Percentiles rank a stretch among this genome's conserved stretches.
These are phyloP conservation scores for Astrothelium subdiscretum DNA, from an alignment of 495 filamentous ascomycete genomes.

Conservation along the genomic window DNA sequence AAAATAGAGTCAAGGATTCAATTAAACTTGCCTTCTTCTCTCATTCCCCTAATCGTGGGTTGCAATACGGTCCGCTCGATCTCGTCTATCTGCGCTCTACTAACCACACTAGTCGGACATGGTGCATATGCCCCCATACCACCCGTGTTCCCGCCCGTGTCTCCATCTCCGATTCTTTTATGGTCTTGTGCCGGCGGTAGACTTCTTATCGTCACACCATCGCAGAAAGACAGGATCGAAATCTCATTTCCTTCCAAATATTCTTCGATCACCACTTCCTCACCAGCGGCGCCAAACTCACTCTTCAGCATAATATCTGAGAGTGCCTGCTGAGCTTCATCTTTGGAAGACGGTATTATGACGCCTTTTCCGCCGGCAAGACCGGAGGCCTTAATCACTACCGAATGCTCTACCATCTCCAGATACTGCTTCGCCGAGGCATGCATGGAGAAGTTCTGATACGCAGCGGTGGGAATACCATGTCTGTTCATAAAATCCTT, in stretches of 20 bases:
- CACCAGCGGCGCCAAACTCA: constrained; percentile 76
- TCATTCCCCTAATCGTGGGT: constrained; percentile 85
- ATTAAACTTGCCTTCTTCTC: constrained; percentile 45
- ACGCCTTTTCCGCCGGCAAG: constrained; percentile 89
- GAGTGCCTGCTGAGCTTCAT: constrained; percentile 71
- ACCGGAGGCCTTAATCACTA: constrained; percentile 84
- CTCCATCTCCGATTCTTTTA: constrained; percentile 85
- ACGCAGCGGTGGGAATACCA: constrained; percentile 80
- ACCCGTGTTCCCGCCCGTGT: constrained; percentile 87
- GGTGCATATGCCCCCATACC: constrained; percentile 98
- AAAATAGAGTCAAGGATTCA: not conserved
- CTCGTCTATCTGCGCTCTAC: constrained; percentile 58
- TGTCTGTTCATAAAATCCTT: constrained; percentile 97
- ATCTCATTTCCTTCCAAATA: constrained; percentile 86
- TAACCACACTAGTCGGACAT: constrained; percentile 57
- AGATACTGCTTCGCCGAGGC: constrained; percentile 65
- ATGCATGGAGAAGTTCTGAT: constrained; percentile 78
- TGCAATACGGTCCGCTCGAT: constrained; percentile 74
- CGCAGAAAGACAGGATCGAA: constrained; percentile 80
- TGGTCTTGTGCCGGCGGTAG: constrained; percentile 94
- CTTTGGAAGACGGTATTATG: constrained; percentile 66
- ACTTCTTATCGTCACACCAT: constrained; percentile 73
- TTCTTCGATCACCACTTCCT: constrained; percentile 95
- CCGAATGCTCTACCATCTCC: constrained; percentile 57
- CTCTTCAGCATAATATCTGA: constrained; percentile 82